phyloP scores from a whole-genome alignment of 139 green algal genomes.

The Limnomonas spitsbergensis region DNA sequence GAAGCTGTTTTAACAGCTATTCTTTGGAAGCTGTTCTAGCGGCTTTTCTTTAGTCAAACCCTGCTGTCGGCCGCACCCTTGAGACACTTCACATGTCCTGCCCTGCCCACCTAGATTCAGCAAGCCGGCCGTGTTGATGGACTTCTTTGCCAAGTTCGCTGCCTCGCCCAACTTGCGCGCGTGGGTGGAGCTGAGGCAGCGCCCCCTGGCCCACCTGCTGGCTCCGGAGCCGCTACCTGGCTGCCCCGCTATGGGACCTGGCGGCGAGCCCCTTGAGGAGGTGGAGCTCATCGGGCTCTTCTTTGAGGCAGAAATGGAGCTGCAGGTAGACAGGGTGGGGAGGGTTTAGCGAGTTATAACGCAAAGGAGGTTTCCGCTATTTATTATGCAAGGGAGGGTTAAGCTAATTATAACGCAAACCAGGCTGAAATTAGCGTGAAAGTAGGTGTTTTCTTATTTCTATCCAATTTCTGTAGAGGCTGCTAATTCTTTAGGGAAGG shows the following conservation, averaged over 20 bases:
- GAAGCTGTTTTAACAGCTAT: too few relatives aligned
- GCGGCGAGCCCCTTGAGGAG: constrained; percentile 29
- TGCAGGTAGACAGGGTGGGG: constrained; percentile 10
- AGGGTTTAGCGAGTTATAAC: background rate
- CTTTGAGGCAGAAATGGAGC: constrained; percentile 30
- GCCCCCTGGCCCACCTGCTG: constrained; percentile 1
- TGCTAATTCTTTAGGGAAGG: background rate
- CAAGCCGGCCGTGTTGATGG: constrained; percentile 5
- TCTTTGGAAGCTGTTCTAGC: too few relatives aligned
- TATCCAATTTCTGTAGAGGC: background rate
- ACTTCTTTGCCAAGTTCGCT: constrained; percentile 72
- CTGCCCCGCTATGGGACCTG: background rate
- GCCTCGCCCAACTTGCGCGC: constrained; percentile 56
- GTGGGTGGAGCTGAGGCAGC: constrained; percentile 63
- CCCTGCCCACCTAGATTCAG: too few relatives aligned
- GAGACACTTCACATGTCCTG: background rate
- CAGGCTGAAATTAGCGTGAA: background rate
- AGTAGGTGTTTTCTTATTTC: background rate
- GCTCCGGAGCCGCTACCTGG: background rate
- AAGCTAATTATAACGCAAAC: background rate
- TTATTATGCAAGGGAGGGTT: too few relatives aligned
- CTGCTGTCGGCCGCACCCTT: background rate
- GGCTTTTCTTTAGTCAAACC: background rate
- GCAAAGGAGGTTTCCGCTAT: background rate
- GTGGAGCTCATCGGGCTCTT: constrained; percentile 34